Base-by-base conservation (phyloP, 1,284 basidiomycete species). In the Athelia psychrophila region DNA sequence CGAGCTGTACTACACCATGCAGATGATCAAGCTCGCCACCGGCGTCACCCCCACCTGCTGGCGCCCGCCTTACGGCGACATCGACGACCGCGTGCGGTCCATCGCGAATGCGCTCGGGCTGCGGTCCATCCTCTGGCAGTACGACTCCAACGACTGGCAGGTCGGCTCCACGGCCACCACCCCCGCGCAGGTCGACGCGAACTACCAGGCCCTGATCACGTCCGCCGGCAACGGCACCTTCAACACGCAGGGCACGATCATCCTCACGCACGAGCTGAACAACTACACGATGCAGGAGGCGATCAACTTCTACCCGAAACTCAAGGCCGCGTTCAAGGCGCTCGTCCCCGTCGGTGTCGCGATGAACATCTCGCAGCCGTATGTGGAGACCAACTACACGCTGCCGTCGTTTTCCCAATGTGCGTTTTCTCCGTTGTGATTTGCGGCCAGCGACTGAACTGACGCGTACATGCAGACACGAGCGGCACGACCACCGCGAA, bases 131-230 rank as follows among this genome's bases (percentile, higher is more conserved):
- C 67, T 87, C 33, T 87, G 85, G 84, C 64, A 77, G 60, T 85
- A 81, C 56, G 88, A 90, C 62, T 86, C 85, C 30, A 74, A 78
- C 35, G 83, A 91, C 70, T 86, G 89, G 89, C 73, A 77, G 61
- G 78, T 74, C 19, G 76, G 78, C 15, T 67, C 72, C 19, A 9
- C 16, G 38, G 69, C 68, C 25, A 82, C 78, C 13, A 61, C 48
- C 0, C 45, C 13, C 2, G 64, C 67, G 2, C 52, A 66, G 18
- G 72, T 81, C 5, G 74, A 79, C 44, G 45, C 54, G 27, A 69
- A 76, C 55, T 82, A 81, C 52, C 50, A 72, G 42, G 42, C 49
- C 2, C 62, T 82, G 54, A 70, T 79, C 22, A 20, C 60, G 9
- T 64, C 63, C 18, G 69, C 70, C 3, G 58, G 64, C 24, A 69